A percentile compares a stretch with the other conserved stretches of the same genome.
These are phyloP conservation scores for Magnaporthiopsis rhizophila DNA, from an alignment of 2,329 filamentous ascomycete genomes.

Conservation along the genomic window DNA sequence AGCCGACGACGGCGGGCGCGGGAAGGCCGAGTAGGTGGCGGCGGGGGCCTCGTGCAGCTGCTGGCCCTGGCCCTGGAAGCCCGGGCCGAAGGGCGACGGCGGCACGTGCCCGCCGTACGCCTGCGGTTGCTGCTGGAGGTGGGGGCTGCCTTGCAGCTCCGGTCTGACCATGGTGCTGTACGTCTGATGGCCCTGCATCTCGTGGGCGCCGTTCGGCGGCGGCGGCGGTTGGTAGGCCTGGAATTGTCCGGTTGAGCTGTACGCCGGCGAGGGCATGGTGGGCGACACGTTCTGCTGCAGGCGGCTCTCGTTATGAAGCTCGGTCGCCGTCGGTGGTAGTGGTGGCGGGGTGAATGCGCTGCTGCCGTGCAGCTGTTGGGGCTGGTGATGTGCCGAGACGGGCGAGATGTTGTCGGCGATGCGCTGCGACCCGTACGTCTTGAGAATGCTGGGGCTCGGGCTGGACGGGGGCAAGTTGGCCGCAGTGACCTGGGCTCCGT, in stretches of 20 bases:
- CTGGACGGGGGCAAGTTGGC: slow-evolving; percentile 18
- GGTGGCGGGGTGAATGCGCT: slow-evolving; percentile 16
- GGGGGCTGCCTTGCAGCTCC: neutral
- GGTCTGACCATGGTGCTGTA: slow-evolving; percentile 1
- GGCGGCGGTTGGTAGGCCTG: neutral
- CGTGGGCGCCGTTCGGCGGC: neutral
- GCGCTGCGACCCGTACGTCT: slow-evolving; percentile 14
- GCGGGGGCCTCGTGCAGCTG: neutral
- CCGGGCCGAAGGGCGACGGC: neutral
- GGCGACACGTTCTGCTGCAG: slow-evolving; percentile 1
- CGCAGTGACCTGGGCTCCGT: slow-evolving; percentile 13
- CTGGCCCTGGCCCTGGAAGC: slow-evolving; percentile 1
- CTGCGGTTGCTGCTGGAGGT: neutral
- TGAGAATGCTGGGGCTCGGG: slow-evolving; percentile 21
- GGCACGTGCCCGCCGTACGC: neutral
- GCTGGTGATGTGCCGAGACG: slow-evolving; percentile 16
- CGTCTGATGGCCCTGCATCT: slow-evolving; percentile 3
- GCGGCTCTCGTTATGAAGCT: neutral
- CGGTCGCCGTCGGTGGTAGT: slow-evolving; percentile 13
- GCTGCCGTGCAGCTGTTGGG: slow-evolving; percentile 7
- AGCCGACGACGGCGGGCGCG: neutral
- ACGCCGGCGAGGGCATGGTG: slow-evolving; percentile 6
- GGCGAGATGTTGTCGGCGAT: slow-evolving; percentile 17
- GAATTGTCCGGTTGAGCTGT: slow-evolving; percentile 16
- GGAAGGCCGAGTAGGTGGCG: neutral